Conservation (phyloP, 2,329 filamentous ascomycete genomes). For the Ophiosphaerella korrae region DNA sequence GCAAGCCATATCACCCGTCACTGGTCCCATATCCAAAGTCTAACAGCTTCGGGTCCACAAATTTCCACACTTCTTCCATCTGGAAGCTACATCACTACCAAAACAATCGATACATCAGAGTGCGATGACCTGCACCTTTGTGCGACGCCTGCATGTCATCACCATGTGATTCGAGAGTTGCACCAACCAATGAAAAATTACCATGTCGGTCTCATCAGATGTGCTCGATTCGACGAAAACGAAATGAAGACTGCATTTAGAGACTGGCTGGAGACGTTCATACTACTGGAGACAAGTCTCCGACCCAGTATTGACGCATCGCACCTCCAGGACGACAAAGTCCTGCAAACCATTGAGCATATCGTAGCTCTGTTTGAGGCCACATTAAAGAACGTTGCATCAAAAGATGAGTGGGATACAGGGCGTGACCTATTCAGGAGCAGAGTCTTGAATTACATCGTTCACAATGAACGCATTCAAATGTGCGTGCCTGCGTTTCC, state of each 20-base stretch:
- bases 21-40: constrained; percentile 9
- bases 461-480: constrained; percentile 9
- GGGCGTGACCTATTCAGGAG: constrained; percentile 9
- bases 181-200: background rate
- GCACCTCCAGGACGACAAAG: background rate
- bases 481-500: constrained; percentile 60
- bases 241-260: background rate
- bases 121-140: background rate
- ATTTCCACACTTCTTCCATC: background rate
- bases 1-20: background rate
- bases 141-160: background rate
- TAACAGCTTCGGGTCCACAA: background rate
- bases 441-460: constrained; percentile 15
- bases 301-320: background rate
- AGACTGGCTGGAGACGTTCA: constrained; percentile 6
- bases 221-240: background rate
- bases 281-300: constrained; percentile 5
- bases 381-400: constrained; percentile 13
- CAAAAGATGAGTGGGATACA: constrained; percentile 20
- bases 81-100: background rate
- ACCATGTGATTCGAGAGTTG: background rate
- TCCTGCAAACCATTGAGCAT: background rate
- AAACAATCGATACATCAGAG: background rate
- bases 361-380: constrained; percentile 6
- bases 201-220: background rate